phyloP scores from a whole-genome alignment of 805 yeast species.

The Yamadazyma ubonensis region DNA sequence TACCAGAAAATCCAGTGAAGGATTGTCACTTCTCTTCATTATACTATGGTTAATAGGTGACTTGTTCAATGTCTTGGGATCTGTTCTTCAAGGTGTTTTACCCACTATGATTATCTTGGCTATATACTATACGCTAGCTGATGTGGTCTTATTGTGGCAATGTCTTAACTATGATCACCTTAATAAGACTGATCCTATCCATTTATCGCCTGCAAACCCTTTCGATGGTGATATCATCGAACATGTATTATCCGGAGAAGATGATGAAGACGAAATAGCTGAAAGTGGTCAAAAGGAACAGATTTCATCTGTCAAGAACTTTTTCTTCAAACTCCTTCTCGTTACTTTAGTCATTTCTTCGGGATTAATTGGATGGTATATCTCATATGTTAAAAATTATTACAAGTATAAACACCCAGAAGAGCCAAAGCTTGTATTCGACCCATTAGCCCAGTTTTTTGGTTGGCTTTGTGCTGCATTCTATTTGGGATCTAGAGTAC shows the following conservation, averaged over 20 bases:
- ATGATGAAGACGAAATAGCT: conserved; percentile 19
- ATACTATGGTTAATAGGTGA: conserved; percentile 93
- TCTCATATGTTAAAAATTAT: conserved; percentile 53
- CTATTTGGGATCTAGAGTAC: conserved; percentile 85
- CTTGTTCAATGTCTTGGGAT: conserved; percentile 89
- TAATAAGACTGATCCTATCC: conserved; percentile 62
- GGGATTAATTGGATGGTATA: conserved; percentile 87
- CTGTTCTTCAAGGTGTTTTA: conserved; percentile 81
- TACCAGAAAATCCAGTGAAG: conserved; percentile 81
- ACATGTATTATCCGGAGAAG: conserved; percentile 51
- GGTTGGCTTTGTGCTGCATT: conserved; percentile 79
- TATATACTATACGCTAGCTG: conserved; percentile 89
- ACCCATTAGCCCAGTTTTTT: conserved; percentile 78
- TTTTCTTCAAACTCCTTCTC: conserved; percentile 44
- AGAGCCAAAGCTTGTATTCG: conserved; percentile 53
- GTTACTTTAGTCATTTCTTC: conserved; percentile 66
- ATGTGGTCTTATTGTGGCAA: conserved; percentile 77
- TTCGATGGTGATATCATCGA: conserved; percentile 67
- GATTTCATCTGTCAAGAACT: conserved; percentile 11
- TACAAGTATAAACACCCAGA: conserved; percentile 33
- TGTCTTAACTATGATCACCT: conserved; percentile 77
- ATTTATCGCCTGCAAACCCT: conserved; percentile 87
- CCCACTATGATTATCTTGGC: conserved; percentile 95
- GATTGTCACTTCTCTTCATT: conserved; percentile 82
- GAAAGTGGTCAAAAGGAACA: conserved; percentile 23